Evolutionary conservation across 495 filamentous ascomycete genomes (phyloP), one percentile per base, ranked within the genome.

Genomic region (Friedmanniomyces endolithicus): DNA sequence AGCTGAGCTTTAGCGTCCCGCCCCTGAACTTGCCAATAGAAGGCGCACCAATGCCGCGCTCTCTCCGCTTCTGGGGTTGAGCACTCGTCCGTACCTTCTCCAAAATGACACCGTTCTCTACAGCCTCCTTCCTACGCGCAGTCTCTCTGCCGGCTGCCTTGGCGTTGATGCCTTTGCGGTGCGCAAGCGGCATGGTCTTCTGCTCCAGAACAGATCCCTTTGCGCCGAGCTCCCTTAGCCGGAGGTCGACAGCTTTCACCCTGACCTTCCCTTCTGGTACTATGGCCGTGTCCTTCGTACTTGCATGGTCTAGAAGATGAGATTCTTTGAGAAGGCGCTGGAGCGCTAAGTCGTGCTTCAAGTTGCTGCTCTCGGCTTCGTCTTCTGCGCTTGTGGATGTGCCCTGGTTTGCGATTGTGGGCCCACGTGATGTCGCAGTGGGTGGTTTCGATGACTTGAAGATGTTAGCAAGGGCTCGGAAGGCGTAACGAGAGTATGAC

Each of bases 271-370:
- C 84, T 0, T 78, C 76, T 0, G 77, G 75, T 19, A 57, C 48
- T 7, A 55, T 41, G 7, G 41, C 12, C 24, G 51, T 1, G 4
- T 27, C 19, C n/a, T 77, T 75, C 11, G 72, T 72, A 6, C 73
- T 64, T 1, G 80, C 74, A 0, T 74, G 68, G 16, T 89, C 83
- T 50, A 98, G 81, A 34, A 98, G 83, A 69, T 96, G 90, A 0
- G 90, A 96, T 73, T 98, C 92, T 55, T 81, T 75, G 11, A 98
- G 79, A 11, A 98, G 78, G 16, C 88, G 80, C 63, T 96, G 90
- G 19, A 98, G 77, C 11, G 85, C 89, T 22, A 97, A 79, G 62
- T 98, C 92, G 65, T 96, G 92, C 69, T 90, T 90, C 1, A 96
- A 72, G 57, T 87, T 85, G 14, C 71, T 67, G 8, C 75, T 72